phyloP scores from a whole-genome alignment of 352 stramenopile genomes.

The Phytopythium chamaehyphon region DNA sequence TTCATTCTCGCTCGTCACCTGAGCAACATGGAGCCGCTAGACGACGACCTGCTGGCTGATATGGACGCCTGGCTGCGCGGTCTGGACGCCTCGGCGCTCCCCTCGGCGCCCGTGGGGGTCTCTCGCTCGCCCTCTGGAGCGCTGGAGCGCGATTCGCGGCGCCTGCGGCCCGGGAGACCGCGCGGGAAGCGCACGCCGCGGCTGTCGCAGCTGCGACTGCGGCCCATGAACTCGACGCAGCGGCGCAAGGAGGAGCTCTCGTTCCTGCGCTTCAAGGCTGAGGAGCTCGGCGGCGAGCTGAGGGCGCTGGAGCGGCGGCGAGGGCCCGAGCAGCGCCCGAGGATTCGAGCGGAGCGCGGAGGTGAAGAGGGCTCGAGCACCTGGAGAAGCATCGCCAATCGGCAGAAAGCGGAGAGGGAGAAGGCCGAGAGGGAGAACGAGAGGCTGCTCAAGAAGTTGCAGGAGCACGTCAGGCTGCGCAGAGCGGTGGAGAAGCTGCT shows the following conservation, averaged over 20 bases:
- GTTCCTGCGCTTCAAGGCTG: background rate
- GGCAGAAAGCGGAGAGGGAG: background rate
- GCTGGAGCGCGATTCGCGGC: too few relatives aligned
- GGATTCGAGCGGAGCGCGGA: too few relatives aligned
- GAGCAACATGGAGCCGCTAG: too few relatives aligned
- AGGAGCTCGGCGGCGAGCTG: background rate
- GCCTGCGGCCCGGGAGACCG: too few relatives aligned
- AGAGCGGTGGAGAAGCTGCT: background rate
- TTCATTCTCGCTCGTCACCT: too few relatives aligned
- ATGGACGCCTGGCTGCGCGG: too few relatives aligned
- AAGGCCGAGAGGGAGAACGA: background rate
- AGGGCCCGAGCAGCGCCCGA: too few relatives aligned
- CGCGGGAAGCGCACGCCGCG: too few relatives aligned
- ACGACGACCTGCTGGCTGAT: too few relatives aligned
- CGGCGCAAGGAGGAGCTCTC: conserved; percentile 3
- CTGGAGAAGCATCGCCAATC: background rate
- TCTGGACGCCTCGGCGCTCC: too few relatives aligned
- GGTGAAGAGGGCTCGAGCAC: background rate
- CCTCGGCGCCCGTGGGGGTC: too few relatives aligned
- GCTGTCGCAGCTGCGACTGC: background rate
- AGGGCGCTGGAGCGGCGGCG: background rate
- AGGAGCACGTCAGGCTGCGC: background rate
- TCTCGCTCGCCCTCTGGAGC: too few relatives aligned
- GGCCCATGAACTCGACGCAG: conserved; percentile 4
- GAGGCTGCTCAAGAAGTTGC: background rate